Evolutionary conservation across 148 eudicot genomes (phyloP), one percentile per base, ranked within the genome.

Genomic region (Vaccinium vitisidaea): DNA sequence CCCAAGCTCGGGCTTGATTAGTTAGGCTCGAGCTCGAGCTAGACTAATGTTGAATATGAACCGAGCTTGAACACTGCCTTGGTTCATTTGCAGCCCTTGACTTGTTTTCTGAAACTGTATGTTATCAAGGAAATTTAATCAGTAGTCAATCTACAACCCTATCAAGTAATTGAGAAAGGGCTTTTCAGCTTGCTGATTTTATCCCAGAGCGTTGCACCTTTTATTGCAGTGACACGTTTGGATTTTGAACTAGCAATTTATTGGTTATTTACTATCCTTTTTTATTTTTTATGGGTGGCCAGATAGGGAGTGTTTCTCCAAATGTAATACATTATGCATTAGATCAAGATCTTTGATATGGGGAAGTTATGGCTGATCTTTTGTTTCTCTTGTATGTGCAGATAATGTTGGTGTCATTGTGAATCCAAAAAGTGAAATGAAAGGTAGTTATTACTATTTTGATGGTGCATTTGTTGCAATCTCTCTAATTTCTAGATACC

Each of bases 361-460:
- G 71, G 23, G 71, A 4, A 11, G 12, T 25, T 55, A 6, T 0
- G 9, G 16, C 82, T 36, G 12, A 80, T 15, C 52, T 80, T 30
- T 2, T 80, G 67, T 36, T 80, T 50, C 12, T 55, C 13, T 43
- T 43, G 39, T 36, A 36, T 36, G 39, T 36, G 77, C 87, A 88
- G 90, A 88, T 79, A 88, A 88, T 82, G 90, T 88, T 71, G 90
- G 90, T 56, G 90, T 88, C 73, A 88, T 88, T 86, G 90, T 88
- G 83, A 88, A 88, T 53, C 90, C 90, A 3, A 88, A 88, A 81
- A 88, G 90, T 6, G 90, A 88, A 84, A 88, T 88, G 90, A 88
- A 88, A 88, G 90, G 90, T 88, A 77, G 21, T 21, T 36, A 11
- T 52, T 11, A 27, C 2, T 25, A 12, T 1, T n/a, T 14, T 52